Conservation (phyloP, 441 rosid genomes). For the Eugenia klotzschiana region DNA sequence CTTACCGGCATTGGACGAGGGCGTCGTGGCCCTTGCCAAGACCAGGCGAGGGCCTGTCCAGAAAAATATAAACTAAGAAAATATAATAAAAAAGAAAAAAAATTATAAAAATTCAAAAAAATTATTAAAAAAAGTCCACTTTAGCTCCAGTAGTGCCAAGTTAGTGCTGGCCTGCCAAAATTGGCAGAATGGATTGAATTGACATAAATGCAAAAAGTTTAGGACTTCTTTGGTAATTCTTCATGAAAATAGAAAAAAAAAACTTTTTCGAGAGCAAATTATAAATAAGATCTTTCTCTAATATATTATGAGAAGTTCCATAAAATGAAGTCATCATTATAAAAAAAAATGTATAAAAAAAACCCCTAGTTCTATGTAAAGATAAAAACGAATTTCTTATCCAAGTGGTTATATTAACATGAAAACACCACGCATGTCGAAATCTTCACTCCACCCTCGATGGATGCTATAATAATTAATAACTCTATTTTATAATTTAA, state of each 20-base stretch:
- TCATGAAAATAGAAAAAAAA: background rate
- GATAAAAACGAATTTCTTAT: background rate
- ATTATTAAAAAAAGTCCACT: too few species aligned
- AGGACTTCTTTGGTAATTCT: too few species aligned
- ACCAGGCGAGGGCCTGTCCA: too few species aligned
- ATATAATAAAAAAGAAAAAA: too few species aligned
- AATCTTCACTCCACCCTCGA: rapidly evolving
- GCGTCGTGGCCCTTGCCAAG: too few species aligned
- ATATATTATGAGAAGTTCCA: background rate
- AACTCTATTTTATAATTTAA: background rate
- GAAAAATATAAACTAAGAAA: too few species aligned
- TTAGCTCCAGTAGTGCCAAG: too few species aligned
- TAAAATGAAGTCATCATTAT: background rate
- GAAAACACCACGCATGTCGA: background rate
- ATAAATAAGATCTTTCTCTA: background rate
- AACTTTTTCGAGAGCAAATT: background rate
- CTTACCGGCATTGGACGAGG: too few species aligned
- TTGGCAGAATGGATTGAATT: too few species aligned
- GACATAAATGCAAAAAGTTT: too few species aligned
- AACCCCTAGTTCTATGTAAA: background rate
- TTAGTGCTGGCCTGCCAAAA: too few species aligned
- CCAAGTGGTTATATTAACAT: background rate
- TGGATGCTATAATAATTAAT: background rate
- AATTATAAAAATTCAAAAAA: too few species aligned
- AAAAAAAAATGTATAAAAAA: background rate